Conservation (phyloP, 1,284 basidiomycete species). For the Cutaneotrichosporon daszewskae region DNA sequence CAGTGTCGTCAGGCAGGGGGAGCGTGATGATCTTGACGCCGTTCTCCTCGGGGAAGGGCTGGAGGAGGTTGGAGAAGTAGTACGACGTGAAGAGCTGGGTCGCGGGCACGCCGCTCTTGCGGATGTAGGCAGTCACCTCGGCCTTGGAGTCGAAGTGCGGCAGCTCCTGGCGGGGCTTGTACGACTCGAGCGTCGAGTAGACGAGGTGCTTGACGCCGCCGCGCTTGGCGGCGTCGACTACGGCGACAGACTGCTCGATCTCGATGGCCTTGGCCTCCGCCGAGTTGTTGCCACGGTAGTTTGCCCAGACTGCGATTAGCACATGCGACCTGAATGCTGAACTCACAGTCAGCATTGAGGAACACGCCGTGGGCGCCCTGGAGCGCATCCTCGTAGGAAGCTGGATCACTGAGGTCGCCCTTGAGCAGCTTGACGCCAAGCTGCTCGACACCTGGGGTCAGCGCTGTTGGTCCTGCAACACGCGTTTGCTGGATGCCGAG, state of each 20-base stretch:
- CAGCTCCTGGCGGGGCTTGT: conserved; percentile 11
- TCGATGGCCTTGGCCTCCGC: conserved; percentile 14
- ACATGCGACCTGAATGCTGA: too few relatives aligned
- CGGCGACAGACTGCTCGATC: conserved; percentile 11
- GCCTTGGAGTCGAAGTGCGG: conserved; percentile 33
- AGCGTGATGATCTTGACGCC: conserved; percentile 12
- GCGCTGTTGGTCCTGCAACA: not conserved
- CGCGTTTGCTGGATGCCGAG: not conserved
- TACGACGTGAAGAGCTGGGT: conserved; percentile 19
- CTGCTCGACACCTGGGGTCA: conserved; percentile 12
- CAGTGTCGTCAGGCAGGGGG: conserved; percentile 26
- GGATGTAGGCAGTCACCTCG: conserved; percentile 27
- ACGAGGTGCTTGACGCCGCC: conserved; percentile 13
- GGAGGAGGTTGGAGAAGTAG: conserved; percentile 13
- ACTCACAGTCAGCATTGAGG: conserved; percentile 29
- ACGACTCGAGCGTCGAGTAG: conserved; percentile 24
- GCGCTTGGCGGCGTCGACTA: conserved; percentile 8
- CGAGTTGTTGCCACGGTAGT: conserved; percentile 12
- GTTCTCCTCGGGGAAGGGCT: conserved; percentile 3
- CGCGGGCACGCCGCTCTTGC: conserved; percentile 14
- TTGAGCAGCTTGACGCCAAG: conserved; percentile 19
- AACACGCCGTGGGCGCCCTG: conserved; percentile 24
- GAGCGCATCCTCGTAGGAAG: conserved; percentile 17
- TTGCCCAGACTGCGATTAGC: conserved; percentile 14
- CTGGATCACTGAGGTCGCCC: conserved; percentile 18